These are phyloP conservation scores for Uronychia setigera DNA, from an alignment of 73 alveolate genomes.

Conservation along the genomic window DNA sequence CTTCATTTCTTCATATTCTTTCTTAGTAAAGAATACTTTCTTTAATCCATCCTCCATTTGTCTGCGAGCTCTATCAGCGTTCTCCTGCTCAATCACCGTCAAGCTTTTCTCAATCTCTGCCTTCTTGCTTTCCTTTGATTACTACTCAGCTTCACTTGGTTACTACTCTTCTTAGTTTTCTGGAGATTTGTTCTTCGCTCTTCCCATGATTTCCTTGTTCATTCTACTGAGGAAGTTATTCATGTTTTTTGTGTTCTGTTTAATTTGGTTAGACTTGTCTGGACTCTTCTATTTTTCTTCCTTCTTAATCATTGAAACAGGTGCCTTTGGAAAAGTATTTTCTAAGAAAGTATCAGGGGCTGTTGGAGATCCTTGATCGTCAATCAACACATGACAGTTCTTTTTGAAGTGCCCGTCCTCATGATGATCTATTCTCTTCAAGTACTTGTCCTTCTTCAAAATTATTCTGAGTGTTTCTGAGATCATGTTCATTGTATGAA, in stretches of 20 bases:
- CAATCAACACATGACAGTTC: not conserved
- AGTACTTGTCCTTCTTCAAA: not conserved
- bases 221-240: not conserved
- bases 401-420: not conserved
- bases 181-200: constrained; percentile 1
- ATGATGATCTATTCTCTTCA: not conserved
- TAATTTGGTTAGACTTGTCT: not conserved
- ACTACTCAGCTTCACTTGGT: not conserved
- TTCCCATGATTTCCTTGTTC: not conserved
- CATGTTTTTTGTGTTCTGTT: not conserved
- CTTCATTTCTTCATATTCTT: not conserved
- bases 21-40: not conserved
- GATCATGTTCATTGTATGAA: not conserved
- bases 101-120: not conserved
- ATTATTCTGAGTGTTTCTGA: not conserved
- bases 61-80: not conserved
- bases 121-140: not conserved
- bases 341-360: not conserved
- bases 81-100: not conserved
- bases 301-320: not conserved
- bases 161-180: not conserved
- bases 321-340: not conserved
- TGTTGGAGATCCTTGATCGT: not conserved
- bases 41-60: not conserved
- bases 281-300: not conserved